These are phyloP conservation scores for Claviceps purpurea DNA, from an alignment of 2,329 filamentous ascomycete genomes.

Conservation along the genomic window DNA sequence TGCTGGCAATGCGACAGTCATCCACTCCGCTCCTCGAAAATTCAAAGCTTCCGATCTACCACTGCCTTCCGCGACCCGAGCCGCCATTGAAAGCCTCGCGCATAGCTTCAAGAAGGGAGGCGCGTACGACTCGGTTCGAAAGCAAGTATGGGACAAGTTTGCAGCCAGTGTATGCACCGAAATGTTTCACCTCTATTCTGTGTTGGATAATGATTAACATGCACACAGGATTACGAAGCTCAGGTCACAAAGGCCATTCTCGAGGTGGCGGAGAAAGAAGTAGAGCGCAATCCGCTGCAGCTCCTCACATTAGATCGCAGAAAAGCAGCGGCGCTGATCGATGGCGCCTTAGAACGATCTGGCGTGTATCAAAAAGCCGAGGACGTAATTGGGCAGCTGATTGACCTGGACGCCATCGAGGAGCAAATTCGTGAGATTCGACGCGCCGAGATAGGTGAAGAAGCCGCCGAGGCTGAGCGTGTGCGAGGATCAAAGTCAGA, in stretches of 20 bases:
- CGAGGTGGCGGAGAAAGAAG: slow-evolving; percentile 57
- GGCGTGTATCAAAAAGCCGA: slow-evolving; percentile 64
- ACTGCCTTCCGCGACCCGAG: slow-evolving; percentile 56
- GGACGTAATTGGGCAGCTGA: slow-evolving; percentile 51
- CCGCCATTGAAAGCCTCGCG: slow-evolving; percentile 61
- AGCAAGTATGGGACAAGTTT: slow-evolving; percentile 64
- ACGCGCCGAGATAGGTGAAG: slow-evolving; percentile 53
- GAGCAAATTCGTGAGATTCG: slow-evolving; percentile 55
- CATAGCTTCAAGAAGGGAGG: slow-evolving; percentile 79
- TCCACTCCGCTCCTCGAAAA: slow-evolving; percentile 24
- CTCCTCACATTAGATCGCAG: slow-evolving; percentile 60
- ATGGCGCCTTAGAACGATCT: slow-evolving; percentile 64
- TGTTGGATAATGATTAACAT: slow-evolving; percentile 1
- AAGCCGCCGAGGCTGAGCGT: slow-evolving; percentile 52
- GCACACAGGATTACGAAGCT: slow-evolving; percentile 50
- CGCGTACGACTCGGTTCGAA: slow-evolving; percentile 65
- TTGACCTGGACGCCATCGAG: slow-evolving; percentile 56
- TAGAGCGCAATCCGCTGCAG: slow-evolving; percentile 59
- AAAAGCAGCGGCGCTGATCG: slow-evolving; percentile 62
- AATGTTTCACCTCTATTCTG: background rate
- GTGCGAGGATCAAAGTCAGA: slow-evolving; percentile 57
- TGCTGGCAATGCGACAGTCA: slow-evolving; percentile 8
- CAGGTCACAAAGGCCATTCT: slow-evolving; percentile 54
- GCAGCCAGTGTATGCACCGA: slow-evolving; percentile 45
- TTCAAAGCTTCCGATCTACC: slow-evolving; percentile 66